Conservation (phyloP, 345 rosid species). For the Salix caprea region DNA sequence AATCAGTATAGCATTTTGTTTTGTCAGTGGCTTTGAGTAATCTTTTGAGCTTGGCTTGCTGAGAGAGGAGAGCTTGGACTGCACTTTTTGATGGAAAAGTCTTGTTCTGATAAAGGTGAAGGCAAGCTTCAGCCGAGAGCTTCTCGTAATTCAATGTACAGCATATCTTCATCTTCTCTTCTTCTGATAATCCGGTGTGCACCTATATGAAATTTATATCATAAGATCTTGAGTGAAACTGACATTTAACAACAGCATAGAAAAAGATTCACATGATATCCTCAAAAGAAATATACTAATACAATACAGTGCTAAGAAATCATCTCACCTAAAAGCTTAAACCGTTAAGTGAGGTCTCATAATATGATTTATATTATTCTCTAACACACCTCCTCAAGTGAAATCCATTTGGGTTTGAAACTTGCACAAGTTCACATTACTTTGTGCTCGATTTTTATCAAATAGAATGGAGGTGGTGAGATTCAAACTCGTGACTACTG, state of each 20-base stretch:
- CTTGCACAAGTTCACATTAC: too few species aligned
- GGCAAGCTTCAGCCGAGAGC: constrained; percentile 55
- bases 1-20: constrained; percentile 4
- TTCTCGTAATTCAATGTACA: constrained; percentile 58
- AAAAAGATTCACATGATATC: not conserved
- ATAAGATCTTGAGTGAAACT: not conserved
- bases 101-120: constrained; percentile 51
- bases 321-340: too few species aligned
- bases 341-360: too few species aligned
- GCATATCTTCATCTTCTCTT: constrained; percentile 60
- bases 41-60: constrained; percentile 47
- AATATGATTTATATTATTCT: too few species aligned
- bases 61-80: constrained; percentile 38
- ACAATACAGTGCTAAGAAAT: not conserved
- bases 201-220: constrained; percentile 40
- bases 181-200: constrained; percentile 62
- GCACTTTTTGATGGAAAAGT: constrained; percentile 54
- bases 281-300: too few species aligned
- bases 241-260: not conserved
- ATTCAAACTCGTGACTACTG: too few species aligned
- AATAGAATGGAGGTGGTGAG: too few species aligned
- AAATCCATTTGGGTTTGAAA: too few species aligned
- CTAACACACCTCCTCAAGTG: too few species aligned
- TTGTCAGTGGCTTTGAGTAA: constrained; percentile 25
- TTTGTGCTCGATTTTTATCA: too few species aligned